Evolutionary conservation across 2,329 filamentous ascomycete species (phyloP), one percentile per base, ranked within the genome.

Genomic region (Colletotrichum sp.): DNA sequence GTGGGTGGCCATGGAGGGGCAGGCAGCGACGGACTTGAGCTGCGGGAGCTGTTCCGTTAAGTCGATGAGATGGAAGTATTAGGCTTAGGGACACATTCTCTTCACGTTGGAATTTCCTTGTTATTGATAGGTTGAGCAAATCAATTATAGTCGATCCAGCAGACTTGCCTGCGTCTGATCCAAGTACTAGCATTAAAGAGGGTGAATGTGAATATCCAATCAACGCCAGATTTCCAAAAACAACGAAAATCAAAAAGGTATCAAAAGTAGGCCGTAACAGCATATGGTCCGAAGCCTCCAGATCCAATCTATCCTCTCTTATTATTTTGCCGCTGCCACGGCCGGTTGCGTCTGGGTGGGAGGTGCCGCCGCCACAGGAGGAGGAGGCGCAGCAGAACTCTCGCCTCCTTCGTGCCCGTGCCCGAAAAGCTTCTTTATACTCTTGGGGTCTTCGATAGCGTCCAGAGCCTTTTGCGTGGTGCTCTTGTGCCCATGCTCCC

Each of bases 401-500:
- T 76, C 70, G 16, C 74, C 74, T n/a, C 18, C 58, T 8, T 39
- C 56, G n/a, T 62, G 65, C 5, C 70, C 74, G 8, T 64, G 65
- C 64, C 52, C 32, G 28, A 78, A n/a, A 55, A 78, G 48, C n/a
- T 83, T 82, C 82, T 87, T 90, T 55, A 89, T 78, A 69, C 84
- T 83, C 32, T 81, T 80, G 6, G 90, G 89, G 68, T 91, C 86
- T 80, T 90, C 88, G 4, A 91, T 62, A 0, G 88, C 84, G 5
- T 90, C 89, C 78, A 86, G 86, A 2, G 87, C 89, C 61, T 84
- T 85, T 81, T 92, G 89, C 78, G 85, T 88, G 82, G 89, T 90
- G 76, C 88, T 91, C 84, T 86, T 88, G 83, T 78, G 64, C 78
- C 84, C 83, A 2, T 80, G 78, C 69, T 87, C 85, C 77, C 84